phyloP scores from a whole-genome alignment of 495 filamentous ascomycete genomes.

The Hyaloscypha bicolor region DNA sequence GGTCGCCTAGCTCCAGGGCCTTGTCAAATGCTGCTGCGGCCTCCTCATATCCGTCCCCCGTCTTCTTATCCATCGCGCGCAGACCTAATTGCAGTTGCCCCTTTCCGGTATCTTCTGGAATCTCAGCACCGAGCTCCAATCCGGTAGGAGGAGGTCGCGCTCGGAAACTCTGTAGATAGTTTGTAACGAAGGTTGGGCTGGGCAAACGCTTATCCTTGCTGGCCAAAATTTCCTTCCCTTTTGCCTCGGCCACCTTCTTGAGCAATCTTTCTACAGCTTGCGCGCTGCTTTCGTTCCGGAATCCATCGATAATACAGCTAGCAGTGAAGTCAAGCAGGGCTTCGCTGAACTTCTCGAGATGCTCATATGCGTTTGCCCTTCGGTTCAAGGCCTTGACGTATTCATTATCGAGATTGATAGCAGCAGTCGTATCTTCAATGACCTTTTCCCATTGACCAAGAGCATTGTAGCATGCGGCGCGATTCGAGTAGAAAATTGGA shows the following conservation, averaged over 20 bases:
- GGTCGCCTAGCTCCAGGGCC: slow-evolving; percentile 77
- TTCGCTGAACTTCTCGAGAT: slow-evolving; percentile 86
- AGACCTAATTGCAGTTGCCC: slow-evolving; percentile 84
- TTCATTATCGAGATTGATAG: slow-evolving; percentile 86
- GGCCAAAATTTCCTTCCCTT: slow-evolving; percentile 82
- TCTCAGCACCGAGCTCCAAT: slow-evolving; percentile 74
- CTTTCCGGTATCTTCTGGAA: slow-evolving; percentile 78
- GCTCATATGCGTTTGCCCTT: slow-evolving; percentile 93
- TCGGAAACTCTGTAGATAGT: slow-evolving; percentile 98
- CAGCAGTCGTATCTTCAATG: slow-evolving; percentile 94
- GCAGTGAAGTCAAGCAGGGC: slow-evolving; percentile 97
- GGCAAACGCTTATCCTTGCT: slow-evolving; percentile 77
- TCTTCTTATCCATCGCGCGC: slow-evolving; percentile 77
- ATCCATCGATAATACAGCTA: slow-evolving; percentile 97
- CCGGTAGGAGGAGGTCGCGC: slow-evolving; percentile 75
- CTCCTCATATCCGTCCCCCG: slow-evolving; percentile 85
- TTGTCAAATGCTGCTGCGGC: slow-evolving; percentile 83
- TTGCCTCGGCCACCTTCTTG: slow-evolving; percentile 95
- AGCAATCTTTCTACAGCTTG: slow-evolving; percentile 88
- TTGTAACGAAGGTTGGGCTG: slow-evolving; percentile 93
- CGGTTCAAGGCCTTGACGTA: slow-evolving; percentile 98
- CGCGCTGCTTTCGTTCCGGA: slow-evolving; percentile 85
- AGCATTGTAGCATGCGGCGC: slow-evolving; percentile 96
- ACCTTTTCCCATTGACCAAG: slow-evolving; percentile 92
- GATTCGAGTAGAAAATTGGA: slow-evolving; percentile 97